Evolutionary conservation across 2,329 filamentous ascomycete genomes (phyloP).

Genomic region (Teratosphaeriaceae sp.): DNA sequence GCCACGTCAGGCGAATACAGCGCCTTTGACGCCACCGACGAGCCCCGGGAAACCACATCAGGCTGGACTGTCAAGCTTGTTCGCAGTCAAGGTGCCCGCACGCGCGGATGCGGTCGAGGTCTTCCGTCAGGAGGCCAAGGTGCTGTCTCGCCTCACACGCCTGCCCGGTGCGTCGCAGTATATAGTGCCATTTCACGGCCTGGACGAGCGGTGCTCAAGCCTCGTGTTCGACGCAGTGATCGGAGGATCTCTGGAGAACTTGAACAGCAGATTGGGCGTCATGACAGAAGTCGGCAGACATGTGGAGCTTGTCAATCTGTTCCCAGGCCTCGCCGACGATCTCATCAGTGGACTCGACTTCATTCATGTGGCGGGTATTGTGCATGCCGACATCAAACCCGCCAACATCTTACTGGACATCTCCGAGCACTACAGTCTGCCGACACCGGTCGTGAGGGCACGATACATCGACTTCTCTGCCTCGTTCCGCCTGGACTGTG

Average conservation of each 20-base stretch:
- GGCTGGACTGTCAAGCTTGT: constrained; percentile 11
- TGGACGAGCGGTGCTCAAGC: constrained; percentile 22
- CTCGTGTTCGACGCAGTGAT: constrained; percentile 29
- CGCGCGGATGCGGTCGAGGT: constrained; percentile 28
- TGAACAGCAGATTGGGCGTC: constrained; percentile 21
- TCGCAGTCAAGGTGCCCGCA: constrained; percentile 29
- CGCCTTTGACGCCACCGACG: constrained; percentile 12
- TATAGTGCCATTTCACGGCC: constrained; percentile 30
- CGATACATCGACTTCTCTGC: constrained; percentile 40
- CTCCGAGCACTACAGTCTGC: constrained; percentile 16
- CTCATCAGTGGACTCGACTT: constrained; percentile 37
- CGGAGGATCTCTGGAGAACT: constrained; percentile 25
- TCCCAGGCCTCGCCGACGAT: constrained; percentile 34
- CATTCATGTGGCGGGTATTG: constrained; percentile 34
- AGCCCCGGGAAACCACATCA: constrained; percentile 9
- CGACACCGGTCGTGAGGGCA: constrained; percentile 20
- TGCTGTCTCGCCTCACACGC: constrained; percentile 25
- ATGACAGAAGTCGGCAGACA: constrained; percentile 31
- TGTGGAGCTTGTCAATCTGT: constrained; percentile 30
- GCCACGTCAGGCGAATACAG: neutral
- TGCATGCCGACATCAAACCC: constrained; percentile 44
- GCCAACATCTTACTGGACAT: constrained; percentile 38
- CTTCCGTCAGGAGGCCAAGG: constrained; percentile 28
- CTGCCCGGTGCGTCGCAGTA: constrained; percentile 16
- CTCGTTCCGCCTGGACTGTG: constrained; percentile 25